Conservation (phyloP, 371 early-diverging fungal genomes). For the Lichtheimia ornata region DNA sequence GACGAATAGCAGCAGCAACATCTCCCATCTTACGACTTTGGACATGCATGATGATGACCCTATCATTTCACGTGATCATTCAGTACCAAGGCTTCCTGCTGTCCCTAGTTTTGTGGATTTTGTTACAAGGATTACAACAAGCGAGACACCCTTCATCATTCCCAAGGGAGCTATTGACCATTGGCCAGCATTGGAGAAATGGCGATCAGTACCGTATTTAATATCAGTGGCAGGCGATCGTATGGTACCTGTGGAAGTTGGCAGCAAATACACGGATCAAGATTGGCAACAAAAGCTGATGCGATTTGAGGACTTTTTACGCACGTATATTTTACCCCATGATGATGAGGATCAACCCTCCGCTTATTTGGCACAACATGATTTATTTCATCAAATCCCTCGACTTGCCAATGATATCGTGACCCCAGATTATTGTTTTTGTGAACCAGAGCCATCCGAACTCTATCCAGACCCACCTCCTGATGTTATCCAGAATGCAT, state of each 20-base stretch:
- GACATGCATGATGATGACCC: background rate
- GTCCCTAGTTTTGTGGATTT: slow-evolving; percentile 28
- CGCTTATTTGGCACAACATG: slow-evolving; percentile 91
- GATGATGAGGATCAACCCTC: background rate
- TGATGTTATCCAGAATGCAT: slow-evolving; percentile 70
- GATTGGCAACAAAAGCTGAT: slow-evolving; percentile 83
- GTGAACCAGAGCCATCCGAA: slow-evolving; percentile 36
- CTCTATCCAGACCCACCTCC: slow-evolving; percentile 28
- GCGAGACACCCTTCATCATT: slow-evolving; percentile 50
- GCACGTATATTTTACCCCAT: slow-evolving; percentile 37
- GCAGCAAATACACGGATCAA: slow-evolving; percentile 73
- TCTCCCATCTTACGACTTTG: background rate
- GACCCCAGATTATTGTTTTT: slow-evolving; percentile 81
- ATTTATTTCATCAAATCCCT: slow-evolving; percentile 83
- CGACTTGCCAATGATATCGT: slow-evolving; percentile 68
- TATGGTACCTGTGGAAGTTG: slow-evolving; percentile 88
- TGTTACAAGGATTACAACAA: slow-evolving; percentile 17
- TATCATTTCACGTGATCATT: background rate
- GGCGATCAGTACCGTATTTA: slow-evolving; percentile 68
- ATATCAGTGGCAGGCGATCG: slow-evolving; percentile 68
- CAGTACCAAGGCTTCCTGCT: slow-evolving; percentile 8
- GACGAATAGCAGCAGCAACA: background rate
- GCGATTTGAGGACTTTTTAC: slow-evolving; percentile 73
- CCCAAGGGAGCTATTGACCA: slow-evolving; percentile 52
- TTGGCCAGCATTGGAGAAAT: slow-evolving; percentile 76